Evolutionary conservation across 495 filamentous ascomycete genomes (phyloP), one percentile per base, ranked within the genome.

Genomic region (Penicillium cosmopolitanum): DNA sequence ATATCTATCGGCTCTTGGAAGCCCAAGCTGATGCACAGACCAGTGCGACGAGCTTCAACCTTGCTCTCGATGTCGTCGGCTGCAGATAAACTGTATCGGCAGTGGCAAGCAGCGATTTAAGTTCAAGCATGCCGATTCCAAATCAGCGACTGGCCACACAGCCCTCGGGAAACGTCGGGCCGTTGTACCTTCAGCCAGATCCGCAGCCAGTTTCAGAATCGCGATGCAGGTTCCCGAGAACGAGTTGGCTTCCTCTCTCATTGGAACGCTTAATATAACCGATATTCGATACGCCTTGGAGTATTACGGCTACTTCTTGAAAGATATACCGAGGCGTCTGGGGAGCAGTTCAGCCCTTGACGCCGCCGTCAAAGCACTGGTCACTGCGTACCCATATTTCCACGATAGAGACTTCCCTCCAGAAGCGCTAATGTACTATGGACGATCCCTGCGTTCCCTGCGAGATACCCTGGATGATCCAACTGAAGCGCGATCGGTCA

Each of bases 71-170:
- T 82, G 78, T 59, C 33, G 58, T 6, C 70, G 77, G 34, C 67
- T 77, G n/a, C 60, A 70, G 6, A 73, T 80, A 10, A 52, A 62
- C 2, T 82, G 78, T 59, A 43, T 74, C 21, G 78, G 79, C 5
- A 66, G 63, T 50, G 79, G 79, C 13, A 63, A 77, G 58, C 72
- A 67, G 44, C 71, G 78, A 19, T 80, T 68, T 60, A 78, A 76
- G 56, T 82, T 82, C 64, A 68, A 72, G 65, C 36, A 58, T 15
- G 16, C 51, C n/a, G 34, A 56, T 15, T 42, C 18, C 16, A 53
- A 50, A 3, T 18, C 18, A 52, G 47, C n/a, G 21, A 53, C 43
- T 25, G 12, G 16, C 11, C n/a, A 28, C 10, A 13, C 35, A 50
- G 16, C 19, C 15, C 15, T 46, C 21, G 50, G 31, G 35, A 50